Evolutionary conservation across 2,329 filamentous ascomycete species (phyloP), one percentile per base, ranked within the genome.

Genomic region (Aureobasidium sp.): DNA sequence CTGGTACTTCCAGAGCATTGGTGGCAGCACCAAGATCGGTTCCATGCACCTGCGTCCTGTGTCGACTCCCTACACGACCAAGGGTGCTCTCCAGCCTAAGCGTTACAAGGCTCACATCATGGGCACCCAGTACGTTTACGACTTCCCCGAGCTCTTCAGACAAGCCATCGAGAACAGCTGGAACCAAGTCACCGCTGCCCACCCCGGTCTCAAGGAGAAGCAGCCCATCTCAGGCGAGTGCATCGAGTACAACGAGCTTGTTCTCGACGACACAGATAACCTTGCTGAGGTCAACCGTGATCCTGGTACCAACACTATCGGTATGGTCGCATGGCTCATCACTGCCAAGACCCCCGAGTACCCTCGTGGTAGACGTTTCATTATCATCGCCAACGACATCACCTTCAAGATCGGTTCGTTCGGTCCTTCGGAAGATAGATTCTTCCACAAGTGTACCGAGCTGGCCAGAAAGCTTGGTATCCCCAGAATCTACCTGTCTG

Each of bases 361-460:
- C 74, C 93, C 94, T 63, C 84, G 85, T 66, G 94, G 94, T 63
- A 86, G 94, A 68, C 90, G 90, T 72, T 97, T 97, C 78, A 86
- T 99, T 73, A 90, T 99, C 67, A 88, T 99, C 66, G 92, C 94
- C 82, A 99, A 99, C 82, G 94, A 99, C 73, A 99, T 99, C 75
- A 99, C 94, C 19, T 97, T 91, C 84, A 95, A 95, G 82, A 99
- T 97, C 74, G 94, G 94, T 71, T 96, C 91, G 1, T 99, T 99
- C 74, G 94, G 94, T 58, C 94, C 94, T 44, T 87, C 88, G 77
- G 94, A 99, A 79, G 94, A 99, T 77, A 88, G 90, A 70, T 99
- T 96, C 85, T 99, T 99, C 86, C 84, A 95, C 82, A 97, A 97
- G 83, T 99, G 94, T 80, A 97, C 94, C 11, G 92, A 99, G 77